Evolutionary conservation across 2,329 filamentous ascomycete genomes (phyloP).

Genomic region (Trichoderma sp.): DNA sequence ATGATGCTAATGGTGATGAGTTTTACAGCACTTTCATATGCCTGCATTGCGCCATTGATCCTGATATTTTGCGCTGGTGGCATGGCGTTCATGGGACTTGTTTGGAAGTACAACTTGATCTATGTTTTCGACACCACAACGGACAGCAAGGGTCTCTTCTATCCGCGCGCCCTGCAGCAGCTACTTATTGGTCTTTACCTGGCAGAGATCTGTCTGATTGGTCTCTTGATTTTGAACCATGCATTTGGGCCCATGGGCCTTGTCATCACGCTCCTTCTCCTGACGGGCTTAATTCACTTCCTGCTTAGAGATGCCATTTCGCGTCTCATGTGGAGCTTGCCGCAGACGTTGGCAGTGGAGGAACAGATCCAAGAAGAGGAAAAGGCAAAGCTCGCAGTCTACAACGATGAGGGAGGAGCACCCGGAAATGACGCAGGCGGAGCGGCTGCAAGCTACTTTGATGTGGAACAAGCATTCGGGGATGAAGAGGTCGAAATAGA

Average conservation of each 20-base stretch:
- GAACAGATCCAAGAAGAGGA: constrained; percentile 45
- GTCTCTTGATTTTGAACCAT: constrained; percentile 70
- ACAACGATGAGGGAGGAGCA: constrained; percentile 21
- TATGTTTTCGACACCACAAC: constrained; percentile 80
- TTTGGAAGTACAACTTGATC: constrained; percentile 86
- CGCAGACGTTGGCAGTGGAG: constrained; percentile 63
- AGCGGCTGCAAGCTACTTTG: constrained; percentile 37
- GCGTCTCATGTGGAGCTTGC: constrained; percentile 75
- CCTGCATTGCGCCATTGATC: constrained; percentile 81
- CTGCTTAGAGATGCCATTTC: constrained; percentile 69
- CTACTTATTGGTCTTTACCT: constrained; percentile 82
- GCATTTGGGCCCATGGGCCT: constrained; percentile 68
- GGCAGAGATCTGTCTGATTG: constrained; percentile 76
- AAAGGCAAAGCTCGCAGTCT: constrained; percentile 45
- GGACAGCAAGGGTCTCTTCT: constrained; percentile 84
- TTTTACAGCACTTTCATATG: constrained; percentile 70
- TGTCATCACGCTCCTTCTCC: constrained; percentile 72
- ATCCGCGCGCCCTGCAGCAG: constrained; percentile 83
- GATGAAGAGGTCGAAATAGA: constrained; percentile 30
- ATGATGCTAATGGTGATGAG: neutral
- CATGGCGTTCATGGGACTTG: constrained; percentile 76
- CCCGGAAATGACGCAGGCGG: constrained; percentile 27
- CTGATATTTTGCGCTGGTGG: constrained; percentile 78
- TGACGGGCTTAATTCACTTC: constrained; percentile 73
- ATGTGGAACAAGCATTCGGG: constrained; percentile 35